Evolutionary conservation across 2,329 filamentous ascomycete species (phyloP), one percentile per base, ranked within the genome.

Genomic region (Pestalotiopsis fici): DNA sequence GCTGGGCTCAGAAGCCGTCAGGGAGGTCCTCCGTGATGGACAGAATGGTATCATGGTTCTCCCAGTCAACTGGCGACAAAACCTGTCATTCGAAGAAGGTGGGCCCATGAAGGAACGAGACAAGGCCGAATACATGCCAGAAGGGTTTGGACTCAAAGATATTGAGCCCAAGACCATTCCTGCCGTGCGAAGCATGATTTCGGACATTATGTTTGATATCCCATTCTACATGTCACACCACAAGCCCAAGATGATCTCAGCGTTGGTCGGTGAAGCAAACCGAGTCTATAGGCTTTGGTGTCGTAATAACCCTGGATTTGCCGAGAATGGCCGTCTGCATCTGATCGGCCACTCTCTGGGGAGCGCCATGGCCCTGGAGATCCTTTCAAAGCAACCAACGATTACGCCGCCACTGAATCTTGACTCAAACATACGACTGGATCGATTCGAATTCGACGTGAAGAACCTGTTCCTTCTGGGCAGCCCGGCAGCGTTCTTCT

Each of bases 171-270:
- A 91, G 55, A 96, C 93, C 0, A 93, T 99, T 35, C 95, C 95
- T 0, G 94, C 93, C 0, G 92, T 99, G n/a, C 91, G 96, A 59
- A 93, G 92, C 75, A 90, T 99, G 76, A 97, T 99, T 69, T 97
- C 93, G 55, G 96, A 99, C 78, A 94, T 99, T 73, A 98, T 99
- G 94, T 91, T 98, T 62, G 96, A 99, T 77, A 95, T 99, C 62
- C 96, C 96, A 0, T 98, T 97, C 77, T 99, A 98, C 81, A 91
- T 99, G 81, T 98, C 95, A 0, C 93, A 97, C 68, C 95, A 98
- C 80, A 97, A 98, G 75, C 88, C 91, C 3, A 97, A 94, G 78
- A 98, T 99, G 95, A 92, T 97, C 63, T 87, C 91, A 56, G 95
- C 96, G 1, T 90, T 98, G 60, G 91, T 97, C 54, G 87, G 87